phyloP scores from a whole-genome alignment of 2,329 filamentous ascomycete species.

The Dothiorella sarmentorum region DNA sequence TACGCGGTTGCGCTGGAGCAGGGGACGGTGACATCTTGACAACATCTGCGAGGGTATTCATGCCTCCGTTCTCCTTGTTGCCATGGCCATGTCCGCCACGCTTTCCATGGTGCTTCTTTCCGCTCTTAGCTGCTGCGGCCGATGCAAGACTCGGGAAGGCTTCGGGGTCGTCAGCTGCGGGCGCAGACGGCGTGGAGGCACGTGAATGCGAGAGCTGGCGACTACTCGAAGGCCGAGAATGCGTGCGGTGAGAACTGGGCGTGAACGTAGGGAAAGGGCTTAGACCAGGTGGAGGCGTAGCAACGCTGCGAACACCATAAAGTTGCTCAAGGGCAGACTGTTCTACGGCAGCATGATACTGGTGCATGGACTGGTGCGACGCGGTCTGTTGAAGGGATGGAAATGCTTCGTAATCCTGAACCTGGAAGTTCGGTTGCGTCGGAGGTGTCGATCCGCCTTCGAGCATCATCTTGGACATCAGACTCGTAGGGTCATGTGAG shows the following conservation, averaged over 20 bases:
- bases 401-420: conserved; percentile 82
- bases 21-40: conserved; percentile 93
- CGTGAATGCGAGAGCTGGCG: conserved; percentile 57
- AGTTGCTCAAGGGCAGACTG: conserved; percentile 42
- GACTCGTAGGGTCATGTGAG: conserved; percentile 86
- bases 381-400: conserved; percentile 62
- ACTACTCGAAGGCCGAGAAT: conserved; percentile 81
- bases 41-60: conserved; percentile 85
- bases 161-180: conserved; percentile 87
- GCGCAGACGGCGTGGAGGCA: conserved; percentile 62
- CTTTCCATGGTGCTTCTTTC: conserved; percentile 92
- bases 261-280: conserved; percentile 59
- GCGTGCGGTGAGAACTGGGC: conserved; percentile 59
- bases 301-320: conserved; percentile 35
- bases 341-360: conserved; percentile 40
- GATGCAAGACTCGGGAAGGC: conserved; percentile 89
- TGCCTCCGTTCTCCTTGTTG: conserved; percentile 49
- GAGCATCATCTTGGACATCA: conserved; percentile 76
- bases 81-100: conserved; percentile 70
- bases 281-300: conserved; percentile 66
- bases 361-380: conserved; percentile 40
- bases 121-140: conserved; percentile 65
- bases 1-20: conserved; percentile 58
- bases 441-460: conserved; percentile 66
- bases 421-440: conserved; percentile 65